Conservation (phyloP, 1,284 basidiomycete genomes). For the Baeospora myosura region DNA sequence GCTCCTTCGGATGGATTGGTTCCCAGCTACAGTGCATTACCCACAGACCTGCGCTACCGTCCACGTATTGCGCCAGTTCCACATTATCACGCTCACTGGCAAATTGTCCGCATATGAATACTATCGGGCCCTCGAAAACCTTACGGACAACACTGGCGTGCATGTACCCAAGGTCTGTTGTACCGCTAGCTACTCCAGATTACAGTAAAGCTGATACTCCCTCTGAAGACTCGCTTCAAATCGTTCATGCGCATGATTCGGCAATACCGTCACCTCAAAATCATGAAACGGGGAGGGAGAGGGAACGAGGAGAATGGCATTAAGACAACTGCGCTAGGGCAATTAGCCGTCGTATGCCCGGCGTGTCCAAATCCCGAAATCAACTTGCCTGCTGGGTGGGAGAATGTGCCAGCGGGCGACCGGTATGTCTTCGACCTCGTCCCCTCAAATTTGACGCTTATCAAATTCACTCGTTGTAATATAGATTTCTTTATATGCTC, state of each 20-base stretch:
- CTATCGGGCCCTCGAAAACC: neutral
- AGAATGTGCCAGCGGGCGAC: neutral
- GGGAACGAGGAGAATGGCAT: neutral
- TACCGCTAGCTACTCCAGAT: too few species aligned
- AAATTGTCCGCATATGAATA: neutral
- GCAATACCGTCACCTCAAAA: neutral
- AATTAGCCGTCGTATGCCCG: neutral
- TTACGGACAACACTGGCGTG: neutral
- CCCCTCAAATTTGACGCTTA: too few species aligned
- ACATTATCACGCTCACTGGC: neutral
- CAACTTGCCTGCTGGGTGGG: neutral
- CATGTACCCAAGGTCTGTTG: neutral
- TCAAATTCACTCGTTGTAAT: too few species aligned
- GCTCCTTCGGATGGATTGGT: neutral
- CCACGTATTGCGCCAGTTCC: neutral
- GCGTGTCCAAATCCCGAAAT: neutral
- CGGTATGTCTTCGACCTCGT: too few species aligned
- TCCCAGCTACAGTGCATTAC: neutral
- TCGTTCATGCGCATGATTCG: neutral
- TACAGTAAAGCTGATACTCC: neutral
- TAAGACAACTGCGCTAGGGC: neutral
- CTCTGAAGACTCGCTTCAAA: neutral
- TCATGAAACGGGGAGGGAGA: neutral
- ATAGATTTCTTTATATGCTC: conserved; percentile 17
- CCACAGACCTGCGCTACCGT: neutral